Conservation (phyloP, 2,329 filamentous ascomycete species). For the Huntiella omanensis region DNA sequence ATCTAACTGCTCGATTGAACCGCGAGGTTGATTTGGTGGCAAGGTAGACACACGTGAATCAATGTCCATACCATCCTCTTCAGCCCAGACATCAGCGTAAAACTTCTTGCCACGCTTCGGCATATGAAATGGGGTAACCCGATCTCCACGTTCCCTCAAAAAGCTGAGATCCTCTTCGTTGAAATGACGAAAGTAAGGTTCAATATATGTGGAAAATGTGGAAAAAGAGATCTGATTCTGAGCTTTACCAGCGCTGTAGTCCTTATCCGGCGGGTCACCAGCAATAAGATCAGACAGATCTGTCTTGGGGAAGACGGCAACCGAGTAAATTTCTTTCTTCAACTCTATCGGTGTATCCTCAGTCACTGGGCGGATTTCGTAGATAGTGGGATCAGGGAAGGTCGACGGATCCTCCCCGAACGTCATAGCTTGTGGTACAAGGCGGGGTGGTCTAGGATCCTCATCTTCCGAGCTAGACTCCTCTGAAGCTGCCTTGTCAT, state of each 20-base stretch:
- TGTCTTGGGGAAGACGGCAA: conserved; percentile 61
- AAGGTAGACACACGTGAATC: conserved; percentile 52
- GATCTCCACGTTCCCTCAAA: conserved; percentile 73
- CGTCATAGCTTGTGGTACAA: conserved; percentile 62
- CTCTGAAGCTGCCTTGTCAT: conserved; percentile 22
- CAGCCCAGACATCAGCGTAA: conserved; percentile 82
- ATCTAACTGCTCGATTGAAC: conserved; percentile 68
- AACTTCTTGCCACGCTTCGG: conserved; percentile 68
- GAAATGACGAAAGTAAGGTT: conserved; percentile 76
- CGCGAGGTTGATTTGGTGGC: conserved; percentile 64
- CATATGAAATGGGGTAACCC: conserved; percentile 66
- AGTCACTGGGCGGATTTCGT: conserved; percentile 74
- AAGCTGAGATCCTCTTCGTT: conserved; percentile 91
- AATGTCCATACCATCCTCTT: conserved; percentile 70
- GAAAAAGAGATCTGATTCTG: conserved; percentile 84
- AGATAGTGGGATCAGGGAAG: conserved; percentile 83
- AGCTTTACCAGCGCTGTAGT: conserved; percentile 88
- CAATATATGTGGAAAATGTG: conserved; percentile 82
- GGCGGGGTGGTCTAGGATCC: conserved; percentile 39
- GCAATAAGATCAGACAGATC: conserved; percentile 74
- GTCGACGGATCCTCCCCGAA: conserved; percentile 84
- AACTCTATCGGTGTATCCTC: conserved; percentile 22
- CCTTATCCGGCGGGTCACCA: conserved; percentile 76
- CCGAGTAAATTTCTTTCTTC: conserved; percentile 72
- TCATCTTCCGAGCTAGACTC: conserved; percentile 38